These are phyloP conservation scores for Niveomyces coronatus DNA, from an alignment of 2,329 filamentous ascomycete genomes.

Conservation along the genomic window DNA sequence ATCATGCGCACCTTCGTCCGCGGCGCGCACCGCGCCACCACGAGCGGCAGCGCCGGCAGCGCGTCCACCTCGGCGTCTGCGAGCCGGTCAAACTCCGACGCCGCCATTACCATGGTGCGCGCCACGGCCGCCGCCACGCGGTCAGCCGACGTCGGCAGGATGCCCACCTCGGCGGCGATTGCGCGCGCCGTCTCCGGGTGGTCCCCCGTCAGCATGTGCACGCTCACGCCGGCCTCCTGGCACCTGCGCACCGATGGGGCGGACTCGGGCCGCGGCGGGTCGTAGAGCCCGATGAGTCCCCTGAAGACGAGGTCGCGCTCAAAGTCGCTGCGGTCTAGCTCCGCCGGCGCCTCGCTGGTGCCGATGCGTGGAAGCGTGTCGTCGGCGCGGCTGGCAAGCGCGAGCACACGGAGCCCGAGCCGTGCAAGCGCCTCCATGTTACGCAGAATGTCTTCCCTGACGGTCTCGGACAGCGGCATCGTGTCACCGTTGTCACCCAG, in stretches of 20 bases:
- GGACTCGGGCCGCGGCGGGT: conserved; percentile 60
- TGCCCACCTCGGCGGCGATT: conserved; percentile 54
- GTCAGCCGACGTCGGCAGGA: conserved; percentile 43
- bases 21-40: conserved; percentile 57
- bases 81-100: conserved; percentile 56
- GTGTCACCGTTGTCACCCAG: conserved; percentile 31
- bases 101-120: conserved; percentile 55
- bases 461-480: conserved; percentile 39
- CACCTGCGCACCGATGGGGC: conserved; percentile 46
- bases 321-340: conserved; percentile 42
- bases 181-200: conserved; percentile 55
- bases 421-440: conserved; percentile 60
- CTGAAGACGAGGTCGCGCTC: conserved; percentile 55
- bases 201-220: conserved; percentile 63
- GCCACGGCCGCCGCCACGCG: conserved; percentile 42
- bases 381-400: conserved; percentile 46
- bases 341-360: conserved; percentile 26
- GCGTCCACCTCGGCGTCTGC: conserved; percentile 51
- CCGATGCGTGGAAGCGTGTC: conserved; percentile 23
- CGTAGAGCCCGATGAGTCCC: conserved; percentile 63
- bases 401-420: conserved; percentile 59
- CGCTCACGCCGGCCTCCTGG: conserved; percentile 50
- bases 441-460: conserved; percentile 45
- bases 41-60: conserved; percentile 50
- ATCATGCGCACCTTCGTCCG: conserved; percentile 64